These are phyloP conservation scores for Fusarium burgessii DNA, from an alignment of 2,329 filamentous ascomycete genomes.

Conservation along the genomic window DNA sequence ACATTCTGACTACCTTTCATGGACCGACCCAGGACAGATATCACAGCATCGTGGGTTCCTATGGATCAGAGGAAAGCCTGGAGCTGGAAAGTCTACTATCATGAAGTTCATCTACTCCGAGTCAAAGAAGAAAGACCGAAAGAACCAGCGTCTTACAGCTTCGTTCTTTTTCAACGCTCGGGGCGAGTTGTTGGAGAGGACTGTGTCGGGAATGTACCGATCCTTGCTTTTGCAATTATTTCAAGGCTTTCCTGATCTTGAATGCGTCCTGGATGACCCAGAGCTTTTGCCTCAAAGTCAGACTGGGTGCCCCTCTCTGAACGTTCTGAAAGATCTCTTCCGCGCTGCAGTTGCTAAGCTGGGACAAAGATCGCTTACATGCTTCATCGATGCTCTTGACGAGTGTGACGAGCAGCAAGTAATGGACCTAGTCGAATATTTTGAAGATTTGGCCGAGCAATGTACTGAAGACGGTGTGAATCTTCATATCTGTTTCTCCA, in stretches of 20 bases:
- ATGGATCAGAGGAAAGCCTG: constrained; percentile 62
- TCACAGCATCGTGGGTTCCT: constrained; percentile 51
- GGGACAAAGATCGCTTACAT: background rate
- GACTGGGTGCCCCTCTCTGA: background rate
- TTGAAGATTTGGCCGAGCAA: constrained; percentile 53
- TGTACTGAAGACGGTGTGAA: background rate
- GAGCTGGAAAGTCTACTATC: constrained; percentile 60
- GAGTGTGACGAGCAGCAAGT: constrained; percentile 59
- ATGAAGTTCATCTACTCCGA: constrained; percentile 55
- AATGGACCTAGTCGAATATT: constrained; percentile 56
- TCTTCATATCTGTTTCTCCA: constrained; percentile 58
- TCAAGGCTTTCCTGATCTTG: constrained; percentile 49
- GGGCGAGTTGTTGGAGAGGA: constrained; percentile 59
- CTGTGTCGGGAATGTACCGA: constrained; percentile 62
- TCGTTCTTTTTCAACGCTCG: constrained; percentile 66
- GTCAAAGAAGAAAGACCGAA: constrained; percentile 14
- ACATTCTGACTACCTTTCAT: constrained; percentile 14
- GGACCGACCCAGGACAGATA: constrained; percentile 9
- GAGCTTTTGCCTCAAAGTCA: background rate
- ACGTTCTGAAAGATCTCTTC: constrained; percentile 12
- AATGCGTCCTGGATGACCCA: constrained; percentile 47
- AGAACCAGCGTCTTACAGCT: constrained; percentile 39
- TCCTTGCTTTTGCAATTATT: constrained; percentile 63
- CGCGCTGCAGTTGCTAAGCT: background rate
- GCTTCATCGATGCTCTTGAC: constrained; percentile 60